Percentiles rank a stretch among this genome's conserved stretches.
phyloP scores from a whole-genome alignment of 2,329 filamentous ascomycete species.

The Cadophora sp. region DNA sequence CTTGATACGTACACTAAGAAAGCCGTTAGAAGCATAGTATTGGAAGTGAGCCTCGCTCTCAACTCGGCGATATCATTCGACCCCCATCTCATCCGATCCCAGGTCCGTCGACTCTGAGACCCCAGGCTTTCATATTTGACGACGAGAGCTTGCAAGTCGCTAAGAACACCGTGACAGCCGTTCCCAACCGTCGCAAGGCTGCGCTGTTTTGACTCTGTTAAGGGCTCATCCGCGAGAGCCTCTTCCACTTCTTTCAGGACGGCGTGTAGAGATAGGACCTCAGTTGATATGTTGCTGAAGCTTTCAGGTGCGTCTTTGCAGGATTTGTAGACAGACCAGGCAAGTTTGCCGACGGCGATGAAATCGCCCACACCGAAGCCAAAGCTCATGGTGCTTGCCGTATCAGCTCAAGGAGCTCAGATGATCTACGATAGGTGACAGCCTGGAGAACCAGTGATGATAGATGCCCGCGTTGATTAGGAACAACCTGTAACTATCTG shows the following conservation, averaged over 20 bases:
- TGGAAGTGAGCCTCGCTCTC: slow-evolving; percentile 37
- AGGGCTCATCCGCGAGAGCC: slow-evolving; percentile 9
- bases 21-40: slow-evolving; percentile 37
- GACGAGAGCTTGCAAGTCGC: slow-evolving; percentile 28
- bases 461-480: background rate
- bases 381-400: slow-evolving; percentile 22
- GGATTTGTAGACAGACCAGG: slow-evolving; percentile 32
- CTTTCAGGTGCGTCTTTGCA: slow-evolving; percentile 42
- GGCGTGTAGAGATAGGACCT: slow-evolving; percentile 31
- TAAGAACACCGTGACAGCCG: slow-evolving; percentile 32
- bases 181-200: slow-evolving; percentile 24
- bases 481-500: too few relatives aligned
- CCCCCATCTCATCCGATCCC: slow-evolving; percentile 41
- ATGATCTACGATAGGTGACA: background rate
- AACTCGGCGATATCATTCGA: slow-evolving; percentile 35
- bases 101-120: slow-evolving; percentile 32
- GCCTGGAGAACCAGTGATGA: background rate
- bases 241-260: slow-evolving; percentile 29
- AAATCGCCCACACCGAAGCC: slow-evolving; percentile 24
- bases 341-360: slow-evolving; percentile 20
- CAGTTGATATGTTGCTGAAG: slow-evolving; percentile 38
- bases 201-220: slow-evolving; percentile 8
- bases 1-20: slow-evolving; percentile 19
- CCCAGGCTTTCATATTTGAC: slow-evolving; percentile 31
- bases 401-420: background rate